These are phyloP conservation scores for Emmonsiellopsis sp. DNA, from an alignment of 2,329 filamentous ascomycete species.

Conservation along the genomic window DNA sequence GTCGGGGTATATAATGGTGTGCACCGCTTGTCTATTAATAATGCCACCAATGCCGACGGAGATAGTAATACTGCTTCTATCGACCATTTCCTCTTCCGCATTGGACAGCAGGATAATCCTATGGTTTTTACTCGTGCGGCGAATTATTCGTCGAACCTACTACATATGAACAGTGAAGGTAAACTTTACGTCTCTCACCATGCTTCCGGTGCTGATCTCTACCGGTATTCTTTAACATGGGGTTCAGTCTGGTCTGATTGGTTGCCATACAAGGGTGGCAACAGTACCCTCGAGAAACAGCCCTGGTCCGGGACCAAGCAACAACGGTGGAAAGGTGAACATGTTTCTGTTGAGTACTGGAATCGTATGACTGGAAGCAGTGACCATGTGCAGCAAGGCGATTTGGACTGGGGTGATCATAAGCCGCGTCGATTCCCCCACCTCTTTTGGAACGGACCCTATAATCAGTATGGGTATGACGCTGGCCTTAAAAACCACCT, in stretches of 20 bases:
- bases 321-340: conserved; percentile 53
- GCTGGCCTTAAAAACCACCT: conserved; percentile 47
- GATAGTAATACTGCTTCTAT: conserved; percentile 32
- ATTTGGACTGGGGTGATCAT: conserved; percentile 34
- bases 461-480: conserved; percentile 57
- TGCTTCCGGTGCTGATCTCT: conserved; percentile 53
- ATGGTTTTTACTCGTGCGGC: conserved; percentile 44
- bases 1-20: conserved; percentile 51
- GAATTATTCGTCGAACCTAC: conserved; percentile 44
- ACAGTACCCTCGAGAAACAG: conserved; percentile 38
- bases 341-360: conserved; percentile 56
- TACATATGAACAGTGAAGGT: conserved; percentile 35
- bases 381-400: conserved; percentile 51
- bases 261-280: conserved; percentile 45
- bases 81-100: conserved; percentile 54
- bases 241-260: conserved; percentile 51
- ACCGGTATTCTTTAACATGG: conserved; percentile 54
- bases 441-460: conserved; percentile 52
- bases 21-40: conserved; percentile 48
- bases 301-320: conserved; percentile 49
- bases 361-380: conserved; percentile 50
- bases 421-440: conserved; percentile 49
- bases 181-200: conserved; percentile 46
- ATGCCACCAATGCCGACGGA: conserved; percentile 37
- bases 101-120: conserved; percentile 45